A percentile compares a stretch with the other conserved stretches of the same genome.
Conservation (phyloP, 2,329 filamentous ascomycete species). For the Sordariomycetes sp. region DNA sequence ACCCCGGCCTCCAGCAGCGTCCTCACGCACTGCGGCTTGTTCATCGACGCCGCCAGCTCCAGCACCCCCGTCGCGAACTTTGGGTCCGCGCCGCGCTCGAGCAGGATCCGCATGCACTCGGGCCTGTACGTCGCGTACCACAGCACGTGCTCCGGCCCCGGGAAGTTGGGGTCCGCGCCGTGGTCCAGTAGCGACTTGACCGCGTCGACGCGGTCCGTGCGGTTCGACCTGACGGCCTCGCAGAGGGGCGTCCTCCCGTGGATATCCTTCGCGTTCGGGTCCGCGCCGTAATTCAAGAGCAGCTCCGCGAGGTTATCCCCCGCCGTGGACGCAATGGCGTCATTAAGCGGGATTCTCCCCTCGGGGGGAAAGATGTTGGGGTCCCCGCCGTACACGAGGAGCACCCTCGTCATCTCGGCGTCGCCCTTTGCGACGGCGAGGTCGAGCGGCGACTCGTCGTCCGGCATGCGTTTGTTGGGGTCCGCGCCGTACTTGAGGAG, state of each 20-base stretch:
- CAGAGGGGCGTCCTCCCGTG: constrained; percentile 52
- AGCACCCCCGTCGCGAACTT: constrained; percentile 49
- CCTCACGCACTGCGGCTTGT: constrained; percentile 47
- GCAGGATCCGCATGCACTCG: constrained; percentile 41
- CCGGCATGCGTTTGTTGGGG: constrained; percentile 33
- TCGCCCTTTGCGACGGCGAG: constrained; percentile 36
- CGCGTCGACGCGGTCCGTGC: constrained; percentile 32
- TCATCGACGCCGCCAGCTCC: constrained; percentile 49
- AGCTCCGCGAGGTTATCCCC: constrained; percentile 41
- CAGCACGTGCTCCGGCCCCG: constrained; percentile 55
- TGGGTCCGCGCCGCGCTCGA: constrained; percentile 43
- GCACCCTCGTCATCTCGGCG: constrained; percentile 41
- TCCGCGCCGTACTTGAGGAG: constrained; percentile 54
- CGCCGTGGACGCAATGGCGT: constrained; percentile 44
- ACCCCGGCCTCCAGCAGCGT: constrained; percentile 44
- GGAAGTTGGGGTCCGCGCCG: constrained; percentile 53
- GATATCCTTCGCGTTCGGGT: constrained; percentile 44
- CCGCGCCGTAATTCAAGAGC: constrained; percentile 44
- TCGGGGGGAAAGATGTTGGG: constrained; percentile 36
- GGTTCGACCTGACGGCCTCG: constrained; percentile 41
- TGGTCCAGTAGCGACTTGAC: constrained; percentile 36
- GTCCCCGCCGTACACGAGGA: constrained; percentile 48
- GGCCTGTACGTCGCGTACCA: constrained; percentile 51
- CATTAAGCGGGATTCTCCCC: constrained; percentile 48
- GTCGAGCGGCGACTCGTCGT: constrained; percentile 40